These are phyloP conservation scores for Tagetes patula DNA, from an alignment of 129 eudicot species.

Conservation along the genomic window DNA sequence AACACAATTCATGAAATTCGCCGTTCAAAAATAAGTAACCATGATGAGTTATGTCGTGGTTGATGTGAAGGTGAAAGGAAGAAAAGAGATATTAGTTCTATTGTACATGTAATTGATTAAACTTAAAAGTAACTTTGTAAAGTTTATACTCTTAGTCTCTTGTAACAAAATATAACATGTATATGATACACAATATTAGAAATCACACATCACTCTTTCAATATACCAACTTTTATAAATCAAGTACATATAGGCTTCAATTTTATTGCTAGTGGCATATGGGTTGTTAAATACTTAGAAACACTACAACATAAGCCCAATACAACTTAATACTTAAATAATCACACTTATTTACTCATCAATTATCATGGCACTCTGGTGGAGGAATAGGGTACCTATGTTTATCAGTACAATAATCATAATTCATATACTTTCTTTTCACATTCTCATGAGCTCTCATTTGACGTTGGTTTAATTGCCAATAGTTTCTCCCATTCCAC, in stretches of 20 bases:
- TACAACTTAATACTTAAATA: background rate
- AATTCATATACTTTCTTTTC: conserved; percentile 47
- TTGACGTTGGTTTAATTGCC: conserved; percentile 37
- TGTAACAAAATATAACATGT: too few relatives aligned
- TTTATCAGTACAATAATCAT: conserved; percentile 73
- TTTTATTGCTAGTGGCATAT: conserved; percentile 6
- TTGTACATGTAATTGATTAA: too few relatives aligned
- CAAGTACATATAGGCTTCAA: background rate
- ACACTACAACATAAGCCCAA: background rate
- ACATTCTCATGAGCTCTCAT: conserved; percentile 25
- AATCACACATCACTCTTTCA: background rate
- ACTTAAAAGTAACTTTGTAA: too few relatives aligned
- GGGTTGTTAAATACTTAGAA: background rate
- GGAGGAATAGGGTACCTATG: conserved; percentile 52
- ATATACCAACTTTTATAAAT: background rate
- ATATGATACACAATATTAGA: background rate
- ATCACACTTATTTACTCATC: conserved; percentile 1
- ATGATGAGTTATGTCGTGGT: too few relatives aligned
- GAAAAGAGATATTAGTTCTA: too few relatives aligned
- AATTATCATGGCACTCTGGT: conserved; percentile 45
- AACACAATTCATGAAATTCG: too few relatives aligned
- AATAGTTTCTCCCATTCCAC: conserved; percentile 55
- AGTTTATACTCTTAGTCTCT: too few relatives aligned
- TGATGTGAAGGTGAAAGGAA: too few relatives aligned
- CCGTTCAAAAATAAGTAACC: too few relatives aligned